Evolutionary conservation across 2,329 filamentous ascomycete genomes (phyloP).

Genomic region (Lachnellula willkommii): DNA sequence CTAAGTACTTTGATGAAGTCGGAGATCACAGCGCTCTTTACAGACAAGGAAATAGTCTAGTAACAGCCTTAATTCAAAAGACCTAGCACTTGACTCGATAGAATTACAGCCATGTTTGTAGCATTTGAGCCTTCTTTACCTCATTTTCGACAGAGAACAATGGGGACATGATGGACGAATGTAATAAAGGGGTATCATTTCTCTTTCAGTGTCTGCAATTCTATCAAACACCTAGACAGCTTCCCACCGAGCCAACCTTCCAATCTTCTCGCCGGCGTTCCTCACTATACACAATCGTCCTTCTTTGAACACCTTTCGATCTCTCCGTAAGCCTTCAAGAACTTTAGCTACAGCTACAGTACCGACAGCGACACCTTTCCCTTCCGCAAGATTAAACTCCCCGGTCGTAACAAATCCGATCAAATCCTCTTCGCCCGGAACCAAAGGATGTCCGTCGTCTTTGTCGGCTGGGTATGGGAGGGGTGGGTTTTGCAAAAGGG

Average conservation of each 20-base stretch:
- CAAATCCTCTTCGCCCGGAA: constrained; percentile 70
- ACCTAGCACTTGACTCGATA: no score
- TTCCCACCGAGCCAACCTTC: constrained; percentile 76
- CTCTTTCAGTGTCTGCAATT: neutral
- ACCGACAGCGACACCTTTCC: constrained; percentile 70
- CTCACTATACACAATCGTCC: constrained; percentile 69
- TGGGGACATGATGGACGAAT: no score
- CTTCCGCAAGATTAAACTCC: constrained; percentile 72
- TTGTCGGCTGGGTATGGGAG: constrained; percentile 33
- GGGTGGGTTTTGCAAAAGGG: constrained; percentile 42
- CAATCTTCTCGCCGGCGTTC: constrained; percentile 71
- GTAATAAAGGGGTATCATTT: constrained; percentile 2
- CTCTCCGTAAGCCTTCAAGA: constrained; percentile 34
- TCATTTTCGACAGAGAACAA: no score
- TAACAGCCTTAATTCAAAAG: no score
- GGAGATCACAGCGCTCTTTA: no score
- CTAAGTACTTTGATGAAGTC: no score
- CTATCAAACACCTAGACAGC: constrained; percentile 13
- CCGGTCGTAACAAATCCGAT: constrained; percentile 89
- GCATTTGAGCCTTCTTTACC: no score
- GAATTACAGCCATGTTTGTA: no score
- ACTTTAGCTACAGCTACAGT: constrained; percentile 59
- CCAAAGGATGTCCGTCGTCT: constrained; percentile 51
- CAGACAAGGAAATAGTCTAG: no score
- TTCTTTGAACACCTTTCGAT: constrained; percentile 32